Base-by-base conservation (phyloP, 31 red algal species). In the Endocladia muricata region DNA sequence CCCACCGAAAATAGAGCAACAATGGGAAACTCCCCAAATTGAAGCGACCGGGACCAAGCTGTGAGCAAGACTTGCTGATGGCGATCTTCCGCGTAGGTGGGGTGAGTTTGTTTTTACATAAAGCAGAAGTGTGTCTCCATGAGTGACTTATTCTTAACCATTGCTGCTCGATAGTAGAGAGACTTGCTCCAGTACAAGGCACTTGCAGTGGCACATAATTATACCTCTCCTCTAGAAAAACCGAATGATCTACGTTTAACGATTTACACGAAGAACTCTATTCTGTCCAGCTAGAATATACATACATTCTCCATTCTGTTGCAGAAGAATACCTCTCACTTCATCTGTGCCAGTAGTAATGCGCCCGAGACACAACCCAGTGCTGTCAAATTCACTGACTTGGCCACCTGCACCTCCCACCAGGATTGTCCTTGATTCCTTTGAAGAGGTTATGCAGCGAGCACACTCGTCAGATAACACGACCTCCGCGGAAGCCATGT, bases 361-460 rank as follows among this genome's bases (percentile, higher is more conserved):
- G 7, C 55, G 44, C 26, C 73, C 65, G 5, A 87, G 54, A 42
- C 73, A 87, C 11, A 87, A 58, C 40, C 83, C 83, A 31, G 83
- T 87, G 35, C 73, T 78, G 37, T 87, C 83, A 40, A 63, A 87
- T 77, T 87, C 83, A 58, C 28, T 68, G 31, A 87, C 52, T 23
- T 76, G 59, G n/a, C 83, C 83, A 25, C 63, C 38, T 3, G 30
- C 23, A 9, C 83, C 83, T 3, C 73, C 83, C 17, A 87, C 72
- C 37, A 87, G 42, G 6, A 87, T 41, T 21, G 83, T 87, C 19
- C 64, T 30, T 2, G 74, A 55, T 2, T 25, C 48, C 37, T 44
- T 40, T 34, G 38, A 41, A 25, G 42, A 55, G 4, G 72, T 30
- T 25, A 87, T 51, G 41, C 83, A 77, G 11, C 47, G 13, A 5